Base-by-base conservation (phyloP, 768 basidiomycete genomes). In the Lentinula sp. region DNA sequence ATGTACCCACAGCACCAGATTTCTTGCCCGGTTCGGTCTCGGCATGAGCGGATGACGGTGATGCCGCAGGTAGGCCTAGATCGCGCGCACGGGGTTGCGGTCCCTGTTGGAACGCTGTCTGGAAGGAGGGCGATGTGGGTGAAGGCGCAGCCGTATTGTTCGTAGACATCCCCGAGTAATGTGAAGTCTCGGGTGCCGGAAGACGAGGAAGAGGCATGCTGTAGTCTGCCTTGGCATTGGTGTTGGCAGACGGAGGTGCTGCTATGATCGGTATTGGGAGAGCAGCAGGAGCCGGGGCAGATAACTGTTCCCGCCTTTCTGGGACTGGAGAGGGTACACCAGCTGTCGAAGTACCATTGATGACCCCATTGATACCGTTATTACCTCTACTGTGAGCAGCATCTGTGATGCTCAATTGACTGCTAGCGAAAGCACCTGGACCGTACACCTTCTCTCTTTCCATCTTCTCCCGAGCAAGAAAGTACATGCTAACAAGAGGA, bases 361-460 rank as follows among this genome's bases (percentile, higher is more conserved):
- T 55, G 18, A 23, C 55, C 6, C 23, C 23, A 32, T 32, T 41
- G 23, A 6, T 15, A 43, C 23, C 20, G 10, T 41, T 18, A 2
- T 13, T 36, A 39, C 4, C 33, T 43, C 4, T 41, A 32, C 16
- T 41, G 28, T 37, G 46, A 6, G 32, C 60, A 53, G 61, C 59
- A 18, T 71, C 77, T 12, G 67, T 67, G 15, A 91, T 70, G 28
- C 87, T 90, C 10, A 95, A 74, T 70, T 95, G 93, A 0, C 95
- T 97, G 58, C 85, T 90, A 2, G 97, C 97, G 73, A 99, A 99
- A 64, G 91, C 87, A 3, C 95, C 95, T 0, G 88, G 87, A 0
- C 96, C 97, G 72, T 95, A 98, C 6, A 99, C 91, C 56, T 84
- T 82, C 66, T 99, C 97, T 59, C 97, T 80, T 69, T 98, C 95